Evolutionary conservation across 139 green algal species (phyloP), one percentile per base, ranked within the genome.

Genomic region (Picochlorum sp.): DNA sequence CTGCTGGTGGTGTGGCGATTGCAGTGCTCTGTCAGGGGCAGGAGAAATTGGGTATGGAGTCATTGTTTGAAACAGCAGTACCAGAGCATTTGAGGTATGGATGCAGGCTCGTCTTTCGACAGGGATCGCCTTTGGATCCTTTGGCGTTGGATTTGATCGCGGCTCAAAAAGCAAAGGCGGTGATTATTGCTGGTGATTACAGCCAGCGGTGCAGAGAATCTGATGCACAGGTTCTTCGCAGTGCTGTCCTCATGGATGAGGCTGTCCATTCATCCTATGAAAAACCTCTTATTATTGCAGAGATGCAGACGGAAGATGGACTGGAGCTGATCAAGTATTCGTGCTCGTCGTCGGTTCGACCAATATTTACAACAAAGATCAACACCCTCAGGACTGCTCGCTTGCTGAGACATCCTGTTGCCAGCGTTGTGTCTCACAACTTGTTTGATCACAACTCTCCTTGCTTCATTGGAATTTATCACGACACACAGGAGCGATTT

Each of bases 21-120:
- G n/a, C 78, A 14, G 72, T 80, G 44, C 65, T 84, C 41, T 23
- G 79, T 38, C 72, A 59, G 10, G 44, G 78, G 57, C 70, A 75
- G 23, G 69, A 62, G 37, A 85, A 86, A 65, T 65, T 85, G 15
- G 68, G 85, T 60, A 78, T 85, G 80, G 77, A 86, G 70, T 21
- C 61, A 28, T 54, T 75, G 9, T 81, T 82, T 37, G 44, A 52
- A 54, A 60, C 67, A 20, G 50, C 15, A 50, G 24, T 78, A 13
- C 65, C 68, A 1, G 34, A 32, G 21, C 4, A 23, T 13, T 26
- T 68, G 34, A 63, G 73, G 24, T 47, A 68, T 14, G 80, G 80
- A 68, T 72, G 65, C 0, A 24, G 63, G 57, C 62, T 86, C 20
- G 71, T 86, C 24, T 85, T 86, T 63, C 65, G 80, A 11, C 70